Evolutionary conservation across 331 rosid species (phyloP).

Genomic region (Acacia pycnantha): DNA sequence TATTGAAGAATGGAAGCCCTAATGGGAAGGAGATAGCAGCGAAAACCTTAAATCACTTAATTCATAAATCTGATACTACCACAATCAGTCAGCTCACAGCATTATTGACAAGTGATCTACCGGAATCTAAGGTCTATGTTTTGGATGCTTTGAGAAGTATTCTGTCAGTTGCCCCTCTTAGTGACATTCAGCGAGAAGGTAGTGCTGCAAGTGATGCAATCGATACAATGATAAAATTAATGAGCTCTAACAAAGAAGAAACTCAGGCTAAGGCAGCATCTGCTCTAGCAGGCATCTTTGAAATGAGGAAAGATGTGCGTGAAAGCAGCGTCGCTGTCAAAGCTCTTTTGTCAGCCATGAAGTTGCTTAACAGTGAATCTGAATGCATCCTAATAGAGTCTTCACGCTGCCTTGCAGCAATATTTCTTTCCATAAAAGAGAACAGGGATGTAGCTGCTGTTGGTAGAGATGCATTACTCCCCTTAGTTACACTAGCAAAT

Average conservation of each 20-base stretch:
- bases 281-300: slow-evolving; percentile 88
- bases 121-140: slow-evolving; percentile 87
- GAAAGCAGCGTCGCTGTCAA: slow-evolving; percentile 83
- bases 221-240: slow-evolving; percentile 82
- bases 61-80: slow-evolving; percentile 94
- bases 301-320: slow-evolving; percentile 83
- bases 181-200: slow-evolving; percentile 86
- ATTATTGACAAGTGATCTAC: slow-evolving; percentile 89
- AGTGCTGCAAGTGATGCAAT: slow-evolving; percentile 96
- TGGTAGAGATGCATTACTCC: slow-evolving; percentile 70
- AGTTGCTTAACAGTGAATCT: slow-evolving; percentile 75
- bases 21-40: slow-evolving; percentile 99
- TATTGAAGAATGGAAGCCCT: slow-evolving; percentile 93
- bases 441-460: slow-evolving; percentile 79
- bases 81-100: slow-evolving; percentile 98
- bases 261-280: slow-evolving; percentile 94
- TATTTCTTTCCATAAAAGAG: slow-evolving; percentile 89
- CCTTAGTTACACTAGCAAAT: slow-evolving; percentile 68
- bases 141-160: slow-evolving; percentile 95
- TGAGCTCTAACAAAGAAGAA: slow-evolving; percentile 84
- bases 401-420: slow-evolving; percentile 81
- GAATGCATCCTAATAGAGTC: slow-evolving; percentile 71
- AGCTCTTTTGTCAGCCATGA: slow-evolving; percentile 68
- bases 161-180: slow-evolving; percentile 89
- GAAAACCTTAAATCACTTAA: slow-evolving; percentile 89